These are phyloP conservation scores for Claviceps purpurea DNA, from an alignment of 2,329 filamentous ascomycete genomes.

Conservation along the genomic window DNA sequence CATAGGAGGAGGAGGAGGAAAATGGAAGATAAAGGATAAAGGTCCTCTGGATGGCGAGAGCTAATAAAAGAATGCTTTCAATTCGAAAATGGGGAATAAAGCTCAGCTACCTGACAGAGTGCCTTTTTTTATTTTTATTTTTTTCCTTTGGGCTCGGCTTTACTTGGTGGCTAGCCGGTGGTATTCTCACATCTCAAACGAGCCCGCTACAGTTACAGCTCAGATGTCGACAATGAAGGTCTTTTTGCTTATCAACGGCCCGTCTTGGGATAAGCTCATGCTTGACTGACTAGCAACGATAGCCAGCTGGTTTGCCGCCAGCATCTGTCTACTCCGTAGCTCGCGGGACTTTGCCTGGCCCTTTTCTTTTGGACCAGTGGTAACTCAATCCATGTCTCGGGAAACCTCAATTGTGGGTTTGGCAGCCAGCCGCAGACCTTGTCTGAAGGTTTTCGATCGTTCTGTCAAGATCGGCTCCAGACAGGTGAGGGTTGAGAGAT, in stretches of 20 bases:
- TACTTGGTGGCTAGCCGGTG: background rate
- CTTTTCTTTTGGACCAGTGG: conserved; percentile 5
- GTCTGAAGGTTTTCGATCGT: conserved; percentile 7
- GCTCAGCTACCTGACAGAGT: background rate
- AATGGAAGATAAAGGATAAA: background rate
- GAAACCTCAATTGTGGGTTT: conserved; percentile 10
- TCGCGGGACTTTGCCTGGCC: conserved; percentile 3
- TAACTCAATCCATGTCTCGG: conserved; percentile 15
- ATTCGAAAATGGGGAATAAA: conserved; percentile 4
- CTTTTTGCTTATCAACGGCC: conserved; percentile 4
- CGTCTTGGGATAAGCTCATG: conserved; percentile 10
- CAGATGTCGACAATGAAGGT: conserved; percentile 6
- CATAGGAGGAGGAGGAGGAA: background rate
- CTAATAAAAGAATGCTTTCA: conserved; percentile 5
- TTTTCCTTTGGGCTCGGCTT: background rate
- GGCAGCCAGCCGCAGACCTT: conserved; percentile 3
- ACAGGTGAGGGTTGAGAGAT: background rate
- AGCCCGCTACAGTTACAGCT: conserved; percentile 1
- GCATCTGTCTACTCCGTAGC: conserved; percentile 2
- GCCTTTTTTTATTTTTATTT: background rate
- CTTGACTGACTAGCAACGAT: conserved; percentile 4
- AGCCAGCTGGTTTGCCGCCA: conserved; percentile 4
- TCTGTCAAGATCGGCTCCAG: conserved; percentile 6
- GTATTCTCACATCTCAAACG: conserved; percentile 5
- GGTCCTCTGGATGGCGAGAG: conserved; percentile 4